Evolutionary conservation across 2,329 filamentous ascomycete species (phyloP).

Genomic region (Xylaria sp.): DNA sequence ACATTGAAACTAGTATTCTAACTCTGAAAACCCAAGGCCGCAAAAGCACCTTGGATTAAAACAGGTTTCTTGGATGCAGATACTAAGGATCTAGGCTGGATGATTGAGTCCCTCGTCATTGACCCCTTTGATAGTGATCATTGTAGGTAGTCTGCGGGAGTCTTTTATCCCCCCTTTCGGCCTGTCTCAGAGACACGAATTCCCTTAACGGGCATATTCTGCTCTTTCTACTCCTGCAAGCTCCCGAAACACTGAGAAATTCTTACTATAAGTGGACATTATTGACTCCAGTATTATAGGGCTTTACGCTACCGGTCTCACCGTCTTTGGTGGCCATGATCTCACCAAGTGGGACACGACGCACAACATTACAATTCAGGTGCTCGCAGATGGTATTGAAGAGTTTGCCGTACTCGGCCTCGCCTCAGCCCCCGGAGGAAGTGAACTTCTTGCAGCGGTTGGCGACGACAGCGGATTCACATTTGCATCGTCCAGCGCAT

Average conservation of each 20-base stretch:
- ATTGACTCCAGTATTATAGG: too few species aligned
- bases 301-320: slow-evolving; percentile 69
- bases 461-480: slow-evolving; percentile 65
- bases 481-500: slow-evolving; percentile 50
- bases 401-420: slow-evolving; percentile 62
- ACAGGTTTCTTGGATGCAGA: slow-evolving; percentile 59
- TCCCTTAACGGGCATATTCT: too few species aligned
- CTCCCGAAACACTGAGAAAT: too few species aligned
- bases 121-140: slow-evolving; percentile 68
- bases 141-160: too few species aligned
- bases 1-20: background rate
- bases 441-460: slow-evolving; percentile 61
- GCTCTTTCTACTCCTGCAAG: too few species aligned
- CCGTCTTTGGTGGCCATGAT: slow-evolving; percentile 63
- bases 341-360: slow-evolving; percentile 64
- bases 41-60: slow-evolving; percentile 64
- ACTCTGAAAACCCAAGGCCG: slow-evolving; percentile 41
- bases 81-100: slow-evolving; percentile 66
- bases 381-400: slow-evolving; percentile 64
- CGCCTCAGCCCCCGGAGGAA: slow-evolving; percentile 60
- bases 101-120: slow-evolving; percentile 68
- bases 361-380: slow-evolving; percentile 59
- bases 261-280: too few species aligned
- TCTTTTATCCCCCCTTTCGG: too few species aligned
- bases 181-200: too few species aligned